These are phyloP conservation scores for Solanum lignicaule DNA, from an alignment of 257 asterid genomes.

Conservation along the genomic window DNA sequence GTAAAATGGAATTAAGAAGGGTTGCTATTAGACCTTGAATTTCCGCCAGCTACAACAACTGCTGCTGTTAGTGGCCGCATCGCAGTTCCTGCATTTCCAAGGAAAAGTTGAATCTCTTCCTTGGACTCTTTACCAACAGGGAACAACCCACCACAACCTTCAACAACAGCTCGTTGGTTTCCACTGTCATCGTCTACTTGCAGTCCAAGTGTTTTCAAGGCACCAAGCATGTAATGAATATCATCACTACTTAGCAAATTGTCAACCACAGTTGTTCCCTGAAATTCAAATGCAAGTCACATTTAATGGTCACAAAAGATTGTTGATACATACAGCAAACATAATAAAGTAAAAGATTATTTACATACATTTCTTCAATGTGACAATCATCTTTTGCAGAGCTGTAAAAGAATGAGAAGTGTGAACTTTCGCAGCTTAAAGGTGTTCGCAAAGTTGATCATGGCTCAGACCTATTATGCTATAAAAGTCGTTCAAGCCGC, in stretches of 20 bases:
- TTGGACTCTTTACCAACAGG: constrained; percentile 67
- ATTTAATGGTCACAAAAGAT: neutral
- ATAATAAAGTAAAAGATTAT: neutral
- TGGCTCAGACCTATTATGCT: neutral
- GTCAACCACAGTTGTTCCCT: constrained; percentile 92
- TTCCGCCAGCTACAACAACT: constrained; percentile 90
- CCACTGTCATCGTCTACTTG: constrained; percentile 60
- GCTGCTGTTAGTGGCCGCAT: constrained; percentile 99
- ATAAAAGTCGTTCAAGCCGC: neutral
- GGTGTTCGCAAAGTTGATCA: neutral
- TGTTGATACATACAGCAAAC: neutral
- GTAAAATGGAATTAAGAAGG: neutral
- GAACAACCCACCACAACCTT: constrained; percentile 76
- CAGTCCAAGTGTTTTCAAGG: constrained; percentile 82
- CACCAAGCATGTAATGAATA: constrained; percentile 89
- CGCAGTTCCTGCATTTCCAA: constrained; percentile 99
- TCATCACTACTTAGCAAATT: constrained; percentile 85
- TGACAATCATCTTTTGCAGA: neutral
- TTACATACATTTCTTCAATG: neutral
- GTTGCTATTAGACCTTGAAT: constrained; percentile 44
- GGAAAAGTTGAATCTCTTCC: constrained; percentile 81
- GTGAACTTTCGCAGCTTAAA: neutral
- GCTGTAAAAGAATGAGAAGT: neutral
- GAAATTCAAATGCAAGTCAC: neutral
- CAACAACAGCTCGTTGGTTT: constrained; percentile 64